These are phyloP conservation scores for Hamamelis virginiana DNA, from an alignment of 164 flowering plant genomes.

Conservation along the genomic window DNA sequence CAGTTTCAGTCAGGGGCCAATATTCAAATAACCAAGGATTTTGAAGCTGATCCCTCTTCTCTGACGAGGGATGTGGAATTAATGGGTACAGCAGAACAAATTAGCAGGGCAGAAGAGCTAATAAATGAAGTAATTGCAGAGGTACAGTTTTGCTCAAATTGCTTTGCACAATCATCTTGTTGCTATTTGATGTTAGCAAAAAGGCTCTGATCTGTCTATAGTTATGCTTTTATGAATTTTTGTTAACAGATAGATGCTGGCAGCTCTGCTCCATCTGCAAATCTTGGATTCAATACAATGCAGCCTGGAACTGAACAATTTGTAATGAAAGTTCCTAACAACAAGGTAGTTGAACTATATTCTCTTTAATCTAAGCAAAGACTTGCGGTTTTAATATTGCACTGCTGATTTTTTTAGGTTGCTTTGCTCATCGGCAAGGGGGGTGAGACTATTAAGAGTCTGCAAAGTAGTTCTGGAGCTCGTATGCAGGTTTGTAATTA, in stretches of 20 bases:
- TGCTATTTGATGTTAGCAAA: neutral
- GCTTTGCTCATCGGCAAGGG: constrained; percentile 30
- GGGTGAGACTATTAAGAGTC: constrained; percentile 25
- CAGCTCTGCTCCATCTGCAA: constrained; percentile 16
- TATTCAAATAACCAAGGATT: constrained; percentile 25
- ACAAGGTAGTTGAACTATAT: constrained; percentile 12
- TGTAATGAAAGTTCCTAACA: constrained; percentile 24
- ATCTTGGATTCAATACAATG: constrained; percentile 6
- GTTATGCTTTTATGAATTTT: neutral
- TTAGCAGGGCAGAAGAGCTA: constrained; percentile 29
- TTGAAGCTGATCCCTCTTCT: constrained; percentile 21
- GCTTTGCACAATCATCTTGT: neutral
- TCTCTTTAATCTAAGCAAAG: neutral
- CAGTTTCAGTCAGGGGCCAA: constrained; percentile 27
- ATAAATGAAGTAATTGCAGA: constrained; percentile 26
- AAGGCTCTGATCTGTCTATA: neutral
- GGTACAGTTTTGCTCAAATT: constrained; percentile 11
- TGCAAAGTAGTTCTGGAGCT: constrained; percentile 27
- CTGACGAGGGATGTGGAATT: constrained; percentile 28
- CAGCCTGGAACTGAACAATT: constrained; percentile 24
- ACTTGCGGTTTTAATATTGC: neutral
- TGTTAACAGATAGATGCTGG: constrained; percentile 19
- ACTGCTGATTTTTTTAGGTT: constrained; percentile 13
- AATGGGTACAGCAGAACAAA: constrained; percentile 29
- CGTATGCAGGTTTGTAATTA: constrained; percentile 20